Percentiles rank a stretch among this genome's conserved stretches.
phyloP scores from a whole-genome alignment of 176 grass and related monocot genomes.

The Oryza nivara region DNA sequence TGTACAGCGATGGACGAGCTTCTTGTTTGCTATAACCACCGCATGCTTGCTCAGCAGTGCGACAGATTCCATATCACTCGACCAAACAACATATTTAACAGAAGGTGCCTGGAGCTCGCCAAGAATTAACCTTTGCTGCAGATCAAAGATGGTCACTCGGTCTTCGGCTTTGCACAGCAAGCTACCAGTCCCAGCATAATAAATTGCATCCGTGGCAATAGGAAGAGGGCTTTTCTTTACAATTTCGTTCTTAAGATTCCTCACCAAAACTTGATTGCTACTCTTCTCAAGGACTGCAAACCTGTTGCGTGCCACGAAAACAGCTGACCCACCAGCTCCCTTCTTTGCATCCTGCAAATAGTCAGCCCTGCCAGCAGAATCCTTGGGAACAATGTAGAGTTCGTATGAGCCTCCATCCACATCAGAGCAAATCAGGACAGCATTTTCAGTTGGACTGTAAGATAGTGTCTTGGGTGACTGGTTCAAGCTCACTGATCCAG shows the following conservation, averaged over 20 bases:
- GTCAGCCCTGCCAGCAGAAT: slow-evolving; percentile 72
- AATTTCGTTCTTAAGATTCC: slow-evolving; percentile 93
- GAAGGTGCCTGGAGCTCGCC: slow-evolving; percentile 82
- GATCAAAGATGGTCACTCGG: slow-evolving; percentile 81
- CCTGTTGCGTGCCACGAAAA: slow-evolving; percentile 84
- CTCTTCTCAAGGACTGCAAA: slow-evolving; percentile 95
- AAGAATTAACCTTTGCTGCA: slow-evolving; percentile 84
- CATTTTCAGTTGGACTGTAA: slow-evolving; percentile 91
- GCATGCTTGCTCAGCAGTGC: slow-evolving; percentile 79
- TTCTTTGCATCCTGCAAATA: slow-evolving; percentile 86
- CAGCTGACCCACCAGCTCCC: slow-evolving; percentile 72
- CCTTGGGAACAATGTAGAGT: slow-evolving; percentile 81
- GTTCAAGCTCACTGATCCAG: slow-evolving; percentile 79
- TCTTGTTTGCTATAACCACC: slow-evolving; percentile 72
- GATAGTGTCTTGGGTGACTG: slow-evolving; percentile 83
- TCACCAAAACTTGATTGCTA: slow-evolving; percentile 79
- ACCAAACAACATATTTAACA: slow-evolving; percentile 88
- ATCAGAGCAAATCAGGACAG: slow-evolving; percentile 89
- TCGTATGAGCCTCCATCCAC: slow-evolving; percentile 90
- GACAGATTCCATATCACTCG: slow-evolving; percentile 77
- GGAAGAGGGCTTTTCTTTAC: slow-evolving; percentile 89
- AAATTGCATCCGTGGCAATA: slow-evolving; percentile 84
- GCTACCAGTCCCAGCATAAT: slow-evolving; percentile 92
- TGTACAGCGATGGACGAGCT: slow-evolving; percentile 71
- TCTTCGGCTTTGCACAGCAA: slow-evolving; percentile 90